A percentile compares a stretch with the other conserved stretches of the same genome.
These are phyloP conservation scores for Linaria vulgaris DNA, from an alignment of 257 asterid genomes.

Conservation along the genomic window DNA sequence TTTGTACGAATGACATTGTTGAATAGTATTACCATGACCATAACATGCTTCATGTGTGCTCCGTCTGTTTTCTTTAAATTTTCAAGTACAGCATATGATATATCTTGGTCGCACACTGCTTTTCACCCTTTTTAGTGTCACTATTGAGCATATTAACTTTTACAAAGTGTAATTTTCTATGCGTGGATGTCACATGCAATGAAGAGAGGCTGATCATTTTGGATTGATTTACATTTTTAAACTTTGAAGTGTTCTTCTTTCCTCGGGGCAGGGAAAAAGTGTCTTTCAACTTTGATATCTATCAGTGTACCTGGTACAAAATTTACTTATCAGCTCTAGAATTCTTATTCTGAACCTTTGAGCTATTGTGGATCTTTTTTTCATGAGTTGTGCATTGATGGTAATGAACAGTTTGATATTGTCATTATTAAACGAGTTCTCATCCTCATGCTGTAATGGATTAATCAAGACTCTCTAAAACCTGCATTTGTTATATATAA, in stretches of 20 bases:
- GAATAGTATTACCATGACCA: slow-evolving; percentile 2
- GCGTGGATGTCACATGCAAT: background rate
- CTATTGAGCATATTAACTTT: slow-evolving; percentile 10
- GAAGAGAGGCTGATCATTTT: slow-evolving; percentile 4
- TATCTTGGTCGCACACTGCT: background rate
- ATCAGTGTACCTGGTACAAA: slow-evolving; percentile 5
- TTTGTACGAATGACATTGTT: slow-evolving; percentile 8
- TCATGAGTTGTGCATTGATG: slow-evolving; percentile 9
- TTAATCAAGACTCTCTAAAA: too few relatives aligned
- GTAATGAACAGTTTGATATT: background rate
- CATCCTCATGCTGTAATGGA: too few relatives aligned
- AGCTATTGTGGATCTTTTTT: background rate
- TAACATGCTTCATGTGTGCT: slow-evolving; percentile 13
- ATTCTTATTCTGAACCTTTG: slow-evolving; percentile 2
- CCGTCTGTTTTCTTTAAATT: slow-evolving; percentile 12
- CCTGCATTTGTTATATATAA: too few relatives aligned
- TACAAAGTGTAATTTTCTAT: slow-evolving; percentile 9
- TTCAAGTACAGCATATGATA: background rate
- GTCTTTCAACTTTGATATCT: background rate
- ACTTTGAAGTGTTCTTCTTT: background rate
- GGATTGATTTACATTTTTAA: slow-evolving; percentile 1
- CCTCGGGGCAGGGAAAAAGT: background rate
- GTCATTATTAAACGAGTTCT: background rate
- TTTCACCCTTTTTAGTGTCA: background rate
- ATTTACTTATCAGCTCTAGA: background rate